Evolutionary conservation across 129 eudicot species (phyloP), one percentile per base, ranked within the genome.

Genomic region (Centella asiatica): DNA sequence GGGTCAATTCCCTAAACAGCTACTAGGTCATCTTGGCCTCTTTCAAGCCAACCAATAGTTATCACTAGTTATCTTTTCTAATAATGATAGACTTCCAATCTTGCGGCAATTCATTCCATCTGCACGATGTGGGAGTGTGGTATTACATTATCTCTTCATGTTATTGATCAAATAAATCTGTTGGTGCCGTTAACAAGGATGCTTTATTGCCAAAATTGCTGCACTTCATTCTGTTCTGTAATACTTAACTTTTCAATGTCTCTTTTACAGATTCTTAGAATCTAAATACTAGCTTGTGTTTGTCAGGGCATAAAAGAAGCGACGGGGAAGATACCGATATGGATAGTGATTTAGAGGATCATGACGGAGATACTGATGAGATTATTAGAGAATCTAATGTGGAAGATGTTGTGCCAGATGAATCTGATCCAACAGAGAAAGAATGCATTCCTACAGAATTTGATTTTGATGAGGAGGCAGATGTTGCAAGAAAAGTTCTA

Each of bases 401-500:
- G 48, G 67, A 31, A 46, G 81, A 62, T 75, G 65, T 48, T 40
- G 56, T 63, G 44, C 62, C 83, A 36, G 92, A 85, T 67, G 77
- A 67, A 65, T 58, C 74, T 2, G 68, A 71, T 66, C 44, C 62
- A 59, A 58, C 11, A 25, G 70, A 72, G 60, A 75, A 70, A 67
- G 73, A 67, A 40, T 64, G n/a, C 20, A 50, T 26, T 44, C 48
- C 54, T 19, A 55, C 62, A 36, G 83, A 75, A 69, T 65, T 77
- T 64, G 74, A 81, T 64, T 79, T 84, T 74, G 86, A 82, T 7
- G 88, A 81, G 64, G 97, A 90, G 66, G 84, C 80, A 46, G 94
- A 79, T 71, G 74, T 92, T 58, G 72, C 96, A 12, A 80, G 71
- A 59, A 92, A 92, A 64, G 88, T 92, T 72, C 85, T 92, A 29